A percentile compares a stretch with the other conserved stretches of the same genome.
Conservation (phyloP, 257 asterid species). For the Solanum habrochaites region DNA sequence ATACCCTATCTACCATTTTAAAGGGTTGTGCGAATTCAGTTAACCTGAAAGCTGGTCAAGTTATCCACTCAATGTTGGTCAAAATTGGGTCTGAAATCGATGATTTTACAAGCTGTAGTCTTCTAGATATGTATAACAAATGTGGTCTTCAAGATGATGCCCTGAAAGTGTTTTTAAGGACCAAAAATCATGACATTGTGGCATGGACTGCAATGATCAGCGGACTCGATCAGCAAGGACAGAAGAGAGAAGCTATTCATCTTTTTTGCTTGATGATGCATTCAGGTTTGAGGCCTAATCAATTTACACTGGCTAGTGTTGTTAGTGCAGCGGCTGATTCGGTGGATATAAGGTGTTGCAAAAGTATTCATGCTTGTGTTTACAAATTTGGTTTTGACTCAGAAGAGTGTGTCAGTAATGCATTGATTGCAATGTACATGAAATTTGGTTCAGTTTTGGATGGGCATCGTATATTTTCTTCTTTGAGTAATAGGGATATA, state of each 20-base stretch:
- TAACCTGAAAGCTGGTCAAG: constrained; percentile 38
- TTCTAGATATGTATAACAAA: constrained; percentile 74
- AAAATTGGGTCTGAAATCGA: constrained; percentile 49
- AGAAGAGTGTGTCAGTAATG: constrained; percentile 50
- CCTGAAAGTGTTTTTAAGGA: constrained; percentile 38
- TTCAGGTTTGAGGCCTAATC: constrained; percentile 57
- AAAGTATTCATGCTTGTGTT: constrained; percentile 70
- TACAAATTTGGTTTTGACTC: constrained; percentile 46
- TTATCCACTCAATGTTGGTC: constrained; percentile 53
- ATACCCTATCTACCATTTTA: constrained; percentile 61
- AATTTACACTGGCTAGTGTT: constrained; percentile 59
- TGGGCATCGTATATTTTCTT: constrained; percentile 38
- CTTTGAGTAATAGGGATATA: constrained; percentile 39
- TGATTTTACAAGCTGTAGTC: constrained; percentile 59
- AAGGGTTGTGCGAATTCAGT: constrained; percentile 55
- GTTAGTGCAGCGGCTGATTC: constrained; percentile 53
- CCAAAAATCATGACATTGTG: constrained; percentile 58
- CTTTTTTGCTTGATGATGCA: constrained; percentile 48
- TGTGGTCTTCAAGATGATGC: constrained; percentile 55
- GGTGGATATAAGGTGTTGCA: constrained; percentile 40
- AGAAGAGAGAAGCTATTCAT: constrained; percentile 49
- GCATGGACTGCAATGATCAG: constrained; percentile 74
- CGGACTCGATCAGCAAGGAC: constrained; percentile 65
- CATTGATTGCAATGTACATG: constrained; percentile 77
- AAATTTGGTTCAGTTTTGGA: constrained; percentile 39